Evolutionary conservation across 495 filamentous ascomycete species (phyloP).

Genomic region (Penicillium psychrofluorescens): DNA sequence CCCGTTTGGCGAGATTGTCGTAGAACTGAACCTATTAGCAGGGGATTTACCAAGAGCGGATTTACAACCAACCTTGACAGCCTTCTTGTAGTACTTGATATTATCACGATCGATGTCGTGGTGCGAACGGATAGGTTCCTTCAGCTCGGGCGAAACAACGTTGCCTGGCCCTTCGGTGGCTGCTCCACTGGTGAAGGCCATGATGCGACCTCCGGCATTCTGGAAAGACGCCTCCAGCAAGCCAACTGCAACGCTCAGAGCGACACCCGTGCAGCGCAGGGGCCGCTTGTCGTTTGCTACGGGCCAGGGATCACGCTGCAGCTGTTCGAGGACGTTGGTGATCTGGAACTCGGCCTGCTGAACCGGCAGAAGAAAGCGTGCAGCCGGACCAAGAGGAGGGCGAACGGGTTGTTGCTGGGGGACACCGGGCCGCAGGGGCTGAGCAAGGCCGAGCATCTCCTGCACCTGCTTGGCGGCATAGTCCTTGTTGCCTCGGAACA

Average conservation of each 20-base stretch:
- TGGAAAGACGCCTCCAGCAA: slow-evolving; percentile 91
- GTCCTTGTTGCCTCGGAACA: slow-evolving; percentile 97
- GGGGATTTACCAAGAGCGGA: neutral
- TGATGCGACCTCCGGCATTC: slow-evolving; percentile 89
- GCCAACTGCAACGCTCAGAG: slow-evolving; percentile 88
- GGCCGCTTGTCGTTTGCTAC: slow-evolving; percentile 90
- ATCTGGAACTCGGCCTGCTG: slow-evolving; percentile 98
- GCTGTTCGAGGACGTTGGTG: slow-evolving; percentile 90
- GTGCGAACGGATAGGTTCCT: slow-evolving; percentile 96
- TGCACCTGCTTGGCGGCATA: slow-evolving; percentile 95
- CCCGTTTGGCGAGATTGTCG: slow-evolving; percentile 90
- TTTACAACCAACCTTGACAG: slow-evolving; percentile 66
- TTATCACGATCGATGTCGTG: slow-evolving; percentile 99
- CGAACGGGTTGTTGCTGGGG: slow-evolving; percentile 62
- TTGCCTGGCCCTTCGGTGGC: slow-evolving; percentile 95
- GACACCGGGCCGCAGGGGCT: slow-evolving; percentile 67
- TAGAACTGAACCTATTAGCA: slow-evolving; percentile 67
- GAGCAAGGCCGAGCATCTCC: slow-evolving; percentile 85
- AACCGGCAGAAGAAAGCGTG: slow-evolving; percentile 89
- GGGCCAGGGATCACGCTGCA: slow-evolving; percentile 98
- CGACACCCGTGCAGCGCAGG: slow-evolving; percentile 91
- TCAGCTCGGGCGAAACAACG: slow-evolving; percentile 94
- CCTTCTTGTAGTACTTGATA: slow-evolving; percentile 99
- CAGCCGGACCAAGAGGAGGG: slow-evolving; percentile 71
- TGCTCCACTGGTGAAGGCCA: slow-evolving; percentile 94